Conservation (phyloP, 106 monocot species). For the Allium sativum region DNA sequence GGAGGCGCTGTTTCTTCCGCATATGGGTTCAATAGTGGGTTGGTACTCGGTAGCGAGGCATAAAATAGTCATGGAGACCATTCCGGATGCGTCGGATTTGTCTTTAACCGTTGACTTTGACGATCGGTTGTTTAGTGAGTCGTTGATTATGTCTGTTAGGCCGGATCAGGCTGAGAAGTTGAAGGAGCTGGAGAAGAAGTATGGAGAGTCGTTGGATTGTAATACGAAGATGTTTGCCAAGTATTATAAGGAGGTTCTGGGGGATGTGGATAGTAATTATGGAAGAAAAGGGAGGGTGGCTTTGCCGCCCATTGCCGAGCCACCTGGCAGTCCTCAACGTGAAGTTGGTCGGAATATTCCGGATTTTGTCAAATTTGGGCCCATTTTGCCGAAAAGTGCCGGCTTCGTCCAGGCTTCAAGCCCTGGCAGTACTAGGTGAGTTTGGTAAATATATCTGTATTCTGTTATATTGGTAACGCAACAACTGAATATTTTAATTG, state of each 20-base stretch:
- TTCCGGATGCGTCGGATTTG: constrained; percentile 28
- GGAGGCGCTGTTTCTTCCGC: constrained; percentile 45
- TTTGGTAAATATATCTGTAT: background rate
- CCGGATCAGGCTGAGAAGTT: constrained; percentile 41
- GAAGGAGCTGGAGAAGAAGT: constrained; percentile 24
- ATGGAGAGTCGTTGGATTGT: constrained; percentile 29
- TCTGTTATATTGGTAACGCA: too few species aligned
- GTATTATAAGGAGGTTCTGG: constrained; percentile 32
- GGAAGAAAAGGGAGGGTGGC: constrained; percentile 15
- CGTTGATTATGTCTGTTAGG: constrained; percentile 17
- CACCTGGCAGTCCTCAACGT: constrained; percentile 24
- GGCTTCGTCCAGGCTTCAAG: constrained; percentile 12
- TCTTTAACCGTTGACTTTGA: constrained; percentile 15
- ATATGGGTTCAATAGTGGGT: constrained; percentile 36
- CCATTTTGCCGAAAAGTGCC: constrained; percentile 39
- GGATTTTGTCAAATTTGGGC: constrained; percentile 45
- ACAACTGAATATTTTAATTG: too few species aligned
- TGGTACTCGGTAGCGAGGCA: constrained; percentile 39
- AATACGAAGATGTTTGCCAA: constrained; percentile 33
- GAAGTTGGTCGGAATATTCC: constrained; percentile 37
- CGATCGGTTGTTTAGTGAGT: constrained; percentile 33
- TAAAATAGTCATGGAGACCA: constrained; percentile 21
- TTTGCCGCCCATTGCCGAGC: constrained; percentile 35
- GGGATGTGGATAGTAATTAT: background rate
- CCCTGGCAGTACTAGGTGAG: constrained; percentile 9